Evolutionary conservation across 83 land plant genomes (phyloP), one percentile per base, ranked within the genome.

Genomic region (Thuja plicata): DNA sequence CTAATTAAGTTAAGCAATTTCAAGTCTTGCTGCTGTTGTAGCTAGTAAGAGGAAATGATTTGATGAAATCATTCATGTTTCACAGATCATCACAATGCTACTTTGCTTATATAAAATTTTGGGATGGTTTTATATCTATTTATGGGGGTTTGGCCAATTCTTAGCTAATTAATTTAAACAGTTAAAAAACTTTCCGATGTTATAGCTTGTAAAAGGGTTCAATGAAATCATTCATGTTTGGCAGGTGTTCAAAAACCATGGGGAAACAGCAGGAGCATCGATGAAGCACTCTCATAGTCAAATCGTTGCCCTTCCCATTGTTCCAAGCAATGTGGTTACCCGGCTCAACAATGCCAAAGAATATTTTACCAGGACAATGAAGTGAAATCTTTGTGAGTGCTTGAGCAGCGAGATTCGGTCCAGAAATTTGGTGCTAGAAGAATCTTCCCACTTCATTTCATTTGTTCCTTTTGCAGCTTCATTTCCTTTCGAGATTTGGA

Each of bases 221-320:
- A 35, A 74, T 74, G 78, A 74, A 30, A 32, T 74, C 17, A 74
- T 89, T 74, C 62, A 41, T 85, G 40, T 41, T 27, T 54, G 73
- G 70, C 87, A 98, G 99, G 93, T 96, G 13, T 98, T 97, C 70
- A 98, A 98, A 89, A 98, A 98, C 88, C 93, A 96, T 86, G 99
- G 99, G 46, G 95, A 94, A 37, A 92, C 96, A 88, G 99, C 98
- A 80, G 99, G 99, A 45, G 99, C 99, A 86, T 98, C 99, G 7
- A 90, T 98, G 98, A 91, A 92, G 52, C 99, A 98, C 89, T 96
- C 99, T 35, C 99, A 98, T 90, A 96, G 99, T 88, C 99, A 98
- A 90, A 92, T 98, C 12, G 90, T 98, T 88, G 95, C 93, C 62
- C 93, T 97, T 48, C 99, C 99, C 24, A 60, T 98, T 43, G 83